Conservation (phyloP, 495 filamentous ascomycete species). For the Jackrogersella minutella region DNA sequence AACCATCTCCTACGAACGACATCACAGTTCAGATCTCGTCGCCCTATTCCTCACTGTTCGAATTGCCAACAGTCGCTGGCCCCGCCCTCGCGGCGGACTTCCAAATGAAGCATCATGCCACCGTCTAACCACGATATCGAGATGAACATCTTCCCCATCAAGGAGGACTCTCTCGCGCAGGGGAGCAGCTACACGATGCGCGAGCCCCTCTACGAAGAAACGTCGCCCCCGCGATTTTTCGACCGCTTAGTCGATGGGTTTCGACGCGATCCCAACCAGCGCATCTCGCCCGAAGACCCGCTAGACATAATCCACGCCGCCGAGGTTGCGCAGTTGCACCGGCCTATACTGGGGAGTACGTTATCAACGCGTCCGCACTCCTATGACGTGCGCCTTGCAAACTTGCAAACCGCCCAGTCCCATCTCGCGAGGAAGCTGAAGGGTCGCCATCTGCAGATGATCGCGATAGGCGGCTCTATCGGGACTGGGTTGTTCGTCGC, state of each 20-base stretch:
- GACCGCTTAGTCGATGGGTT: slow-evolving; percentile 77
- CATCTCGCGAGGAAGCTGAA: slow-evolving; percentile 80
- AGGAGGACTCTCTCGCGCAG: slow-evolving; percentile 49
- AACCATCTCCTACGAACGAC: not conserved
- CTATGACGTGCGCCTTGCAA: slow-evolving; percentile 80
- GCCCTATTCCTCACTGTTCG: not conserved
- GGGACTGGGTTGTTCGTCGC: slow-evolving; percentile 93
- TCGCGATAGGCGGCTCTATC: slow-evolving; percentile 94
- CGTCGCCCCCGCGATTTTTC: slow-evolving; percentile 42
- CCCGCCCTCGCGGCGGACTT: slow-evolving; percentile 16
- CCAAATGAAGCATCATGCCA: slow-evolving; percentile 35
- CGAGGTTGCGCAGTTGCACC: slow-evolving; percentile 38
- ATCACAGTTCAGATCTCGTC: not conserved
- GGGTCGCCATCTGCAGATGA: slow-evolving; percentile 92
- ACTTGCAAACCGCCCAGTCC: slow-evolving; percentile 75
- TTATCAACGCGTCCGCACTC: slow-evolving; percentile 49
- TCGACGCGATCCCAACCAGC: slow-evolving; percentile 75
- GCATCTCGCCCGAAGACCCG: slow-evolving; percentile 62
- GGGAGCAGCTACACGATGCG: slow-evolving; percentile 53
- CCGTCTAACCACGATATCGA: slow-evolving; percentile 47
- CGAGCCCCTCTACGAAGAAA: slow-evolving; percentile 48
- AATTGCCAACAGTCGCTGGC: not conserved
- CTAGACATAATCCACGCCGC: slow-evolving; percentile 57
- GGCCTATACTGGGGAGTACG: slow-evolving; percentile 32
- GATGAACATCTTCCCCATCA: slow-evolving; percentile 48